phyloP scores from a whole-genome alignment of 306 rosid genomes.

The Quercus agrifolia region DNA sequence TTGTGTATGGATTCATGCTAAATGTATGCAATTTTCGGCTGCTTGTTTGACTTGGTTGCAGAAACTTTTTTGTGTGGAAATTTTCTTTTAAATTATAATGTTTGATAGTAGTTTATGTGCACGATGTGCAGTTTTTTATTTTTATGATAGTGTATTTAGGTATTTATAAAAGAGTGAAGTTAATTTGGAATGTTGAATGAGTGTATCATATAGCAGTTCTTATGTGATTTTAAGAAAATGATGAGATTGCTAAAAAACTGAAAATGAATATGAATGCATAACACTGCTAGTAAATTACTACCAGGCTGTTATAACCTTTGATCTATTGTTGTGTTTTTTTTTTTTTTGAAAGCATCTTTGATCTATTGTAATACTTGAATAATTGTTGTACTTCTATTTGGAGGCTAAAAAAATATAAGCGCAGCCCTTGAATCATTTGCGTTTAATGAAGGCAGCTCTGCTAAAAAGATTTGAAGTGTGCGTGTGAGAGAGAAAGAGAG shows the following conservation, averaged over 20 bases:
- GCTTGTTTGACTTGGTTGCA: neutral
- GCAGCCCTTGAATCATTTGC: neutral
- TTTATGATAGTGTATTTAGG: neutral
- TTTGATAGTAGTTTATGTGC: neutral
- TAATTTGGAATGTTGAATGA: neutral
- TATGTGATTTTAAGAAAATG: conserved; percentile 2
- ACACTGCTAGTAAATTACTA: neutral
- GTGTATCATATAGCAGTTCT: neutral
- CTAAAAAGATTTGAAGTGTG: neutral
- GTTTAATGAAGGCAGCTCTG: neutral
- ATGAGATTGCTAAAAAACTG: neutral
- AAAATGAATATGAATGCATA: neutral
- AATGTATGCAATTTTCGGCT: neutral
- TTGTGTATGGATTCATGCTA: neutral
- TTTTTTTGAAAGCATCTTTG: neutral
- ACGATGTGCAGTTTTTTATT: neutral
- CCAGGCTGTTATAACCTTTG: neutral
- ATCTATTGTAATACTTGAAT: neutral
- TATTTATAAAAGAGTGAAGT: neutral
- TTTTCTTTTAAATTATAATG: neutral
- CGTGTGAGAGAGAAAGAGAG: neutral
- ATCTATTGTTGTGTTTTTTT: no score
- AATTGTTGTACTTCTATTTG: neutral
- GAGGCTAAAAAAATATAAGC: neutral
- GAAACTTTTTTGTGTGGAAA: neutral